These are phyloP conservation scores for Fusarium staphyleae DNA, from an alignment of 2,329 filamentous ascomycete genomes.

Conservation along the genomic window DNA sequence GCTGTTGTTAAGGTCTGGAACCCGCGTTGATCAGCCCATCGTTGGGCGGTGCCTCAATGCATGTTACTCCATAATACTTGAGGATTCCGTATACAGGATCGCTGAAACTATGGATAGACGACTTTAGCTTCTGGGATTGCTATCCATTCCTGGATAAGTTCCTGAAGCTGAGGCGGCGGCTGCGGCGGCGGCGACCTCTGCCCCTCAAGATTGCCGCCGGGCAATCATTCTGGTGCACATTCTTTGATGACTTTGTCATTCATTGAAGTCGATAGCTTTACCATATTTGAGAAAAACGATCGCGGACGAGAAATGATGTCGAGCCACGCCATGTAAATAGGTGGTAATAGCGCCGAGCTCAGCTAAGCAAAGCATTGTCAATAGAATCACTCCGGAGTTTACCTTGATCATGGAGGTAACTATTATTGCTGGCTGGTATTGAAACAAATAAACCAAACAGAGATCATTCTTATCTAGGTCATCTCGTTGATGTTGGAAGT, in stretches of 20 bases:
- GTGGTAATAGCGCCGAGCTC: neutral
- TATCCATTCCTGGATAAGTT: neutral
- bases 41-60: neutral
- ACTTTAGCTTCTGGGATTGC: neutral
- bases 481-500: constrained; percentile 2
- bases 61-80: constrained; percentile 8
- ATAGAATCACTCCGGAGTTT: too few relatives aligned
- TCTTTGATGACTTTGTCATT: neutral
- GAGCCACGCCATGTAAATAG: neutral
- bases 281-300: neutral
- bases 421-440: too few relatives aligned
- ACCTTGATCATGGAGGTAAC: too few relatives aligned
- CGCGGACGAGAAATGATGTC: neutral
- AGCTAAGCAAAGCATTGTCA: neutral
- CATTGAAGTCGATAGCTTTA: neutral
- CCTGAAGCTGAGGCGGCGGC: neutral
- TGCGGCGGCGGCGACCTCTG: too few relatives aligned
- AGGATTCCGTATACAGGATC: neutral
- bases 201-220: neutral
- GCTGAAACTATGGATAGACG: neutral
- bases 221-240: neutral
- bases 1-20: constrained; percentile 10
- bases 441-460: too few relatives aligned
- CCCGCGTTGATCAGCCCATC: constrained; percentile 4
- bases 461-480: neutral